Evolutionary conservation across 345 rosid species (phyloP).

Genomic region (Eucalyptus victrix): DNA sequence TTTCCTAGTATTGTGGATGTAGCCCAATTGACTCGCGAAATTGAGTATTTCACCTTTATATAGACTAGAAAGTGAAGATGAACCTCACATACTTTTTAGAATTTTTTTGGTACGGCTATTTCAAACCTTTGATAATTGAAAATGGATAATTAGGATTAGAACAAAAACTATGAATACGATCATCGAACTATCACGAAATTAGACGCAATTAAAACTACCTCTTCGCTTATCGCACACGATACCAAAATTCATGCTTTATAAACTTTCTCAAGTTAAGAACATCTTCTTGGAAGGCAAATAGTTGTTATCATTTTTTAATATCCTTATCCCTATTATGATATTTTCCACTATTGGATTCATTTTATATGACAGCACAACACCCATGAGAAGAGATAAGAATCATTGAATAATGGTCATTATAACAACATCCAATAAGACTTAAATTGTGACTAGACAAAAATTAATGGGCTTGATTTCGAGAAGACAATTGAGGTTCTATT

Average conservation of each 20-base stretch:
- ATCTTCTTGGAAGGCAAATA: not conserved
- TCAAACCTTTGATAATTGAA: not conserved
- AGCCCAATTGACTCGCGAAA: not conserved
- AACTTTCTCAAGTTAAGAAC: not conserved
- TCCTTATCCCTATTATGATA: not conserved
- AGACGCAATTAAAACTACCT: rapidly evolving
- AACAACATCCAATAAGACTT: not conserved
- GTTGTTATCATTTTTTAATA: no score
- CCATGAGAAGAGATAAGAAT: not conserved
- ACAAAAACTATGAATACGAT: rapidly evolving
- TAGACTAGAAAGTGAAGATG: not conserved
- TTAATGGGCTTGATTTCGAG: not conserved
- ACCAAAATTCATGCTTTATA: not conserved
- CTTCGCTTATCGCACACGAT: rapidly evolving
- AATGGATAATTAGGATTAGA: not conserved
- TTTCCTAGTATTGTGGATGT: not conserved
- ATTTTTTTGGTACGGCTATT: not conserved
- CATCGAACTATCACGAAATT: rapidly evolving
- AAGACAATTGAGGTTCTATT: not conserved
- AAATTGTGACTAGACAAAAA: not conserved
- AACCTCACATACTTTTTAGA: not conserved
- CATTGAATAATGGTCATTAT: not conserved
- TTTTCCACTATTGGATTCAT: not conserved
- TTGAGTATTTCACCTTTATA: not conserved
- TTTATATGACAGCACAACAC: not conserved